Evolutionary conservation across 202 grass and related monocot species (phyloP), one percentile per base, ranked within the genome.

Genomic region (Miscanthus sacchariflorus): DNA sequence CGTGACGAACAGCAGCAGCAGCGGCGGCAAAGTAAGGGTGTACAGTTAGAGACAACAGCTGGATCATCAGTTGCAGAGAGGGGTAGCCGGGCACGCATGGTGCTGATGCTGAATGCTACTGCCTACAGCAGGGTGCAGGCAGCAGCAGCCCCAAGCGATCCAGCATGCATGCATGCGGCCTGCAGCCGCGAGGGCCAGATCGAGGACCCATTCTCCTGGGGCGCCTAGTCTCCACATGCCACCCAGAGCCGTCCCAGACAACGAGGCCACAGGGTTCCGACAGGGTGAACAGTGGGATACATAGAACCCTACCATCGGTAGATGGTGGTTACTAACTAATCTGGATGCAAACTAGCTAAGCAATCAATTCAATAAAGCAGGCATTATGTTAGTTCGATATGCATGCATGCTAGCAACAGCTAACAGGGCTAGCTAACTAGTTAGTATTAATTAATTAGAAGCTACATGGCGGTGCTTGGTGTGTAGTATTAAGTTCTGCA

Each of bases 171-270:
- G 50, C 81, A 74, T 63, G 81, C 52, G 30, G 4, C 69, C 81
- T 73, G 81, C 81, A 56, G n/a, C 70, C 71, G 49, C 13, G 15
- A 6, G 81, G 52, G 48, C 33, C n/a, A 72, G 21, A 6, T 1
- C 3, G 12, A 83, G 70, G 69, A 25, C 81, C 81, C 70, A 74
- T 43, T 79, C 61, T 23, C 54, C 9, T 24, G 76, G 48, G 42
- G 42, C 42, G 42, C 42, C 61, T 17, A 48, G 82, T 46, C 83
- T 36, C 56, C 72, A 84, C 72, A 76, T 84, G 83, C 58, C 82
- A 84, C 82, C 82, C 82, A 84, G 54, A 63, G 74, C 6, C 10
- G 24, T 12, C 30, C 35, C 52, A 8, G 28, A 30, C 54, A 75
- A 84, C 39, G 17, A 61, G 69, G 71, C 35, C 54, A 19, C 46